phyloP scores from a whole-genome alignment of 805 yeast species.

The Candida maris region DNA sequence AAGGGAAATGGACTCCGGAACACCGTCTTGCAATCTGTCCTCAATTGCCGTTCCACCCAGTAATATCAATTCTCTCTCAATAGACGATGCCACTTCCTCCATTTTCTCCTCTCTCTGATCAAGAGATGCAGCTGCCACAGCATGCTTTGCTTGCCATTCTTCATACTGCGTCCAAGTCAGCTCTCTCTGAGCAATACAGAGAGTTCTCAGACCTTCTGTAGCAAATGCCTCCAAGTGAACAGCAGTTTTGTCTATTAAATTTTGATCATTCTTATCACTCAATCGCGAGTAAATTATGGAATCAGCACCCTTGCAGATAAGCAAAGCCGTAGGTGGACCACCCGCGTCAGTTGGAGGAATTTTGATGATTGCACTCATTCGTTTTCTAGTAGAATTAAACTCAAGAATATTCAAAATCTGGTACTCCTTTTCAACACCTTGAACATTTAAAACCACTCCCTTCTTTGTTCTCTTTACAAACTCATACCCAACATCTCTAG shows the following conservation, averaged over 20 bases:
- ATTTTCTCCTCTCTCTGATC: constrained; percentile 62
- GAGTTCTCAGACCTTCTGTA: constrained; percentile 77
- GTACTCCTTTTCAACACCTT: constrained; percentile 67
- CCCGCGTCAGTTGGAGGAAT: constrained; percentile 47
- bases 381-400: constrained; percentile 79
- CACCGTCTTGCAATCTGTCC: constrained; percentile 82
- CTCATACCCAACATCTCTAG: constrained; percentile 70
- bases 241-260: constrained; percentile 57
- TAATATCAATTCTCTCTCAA: constrained; percentile 61
- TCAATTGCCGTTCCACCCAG: constrained; percentile 87
- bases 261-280: constrained; percentile 40
- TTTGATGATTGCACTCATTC: constrained; percentile 81
- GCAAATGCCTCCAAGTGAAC: constrained; percentile 74
- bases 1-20: constrained; percentile 72
- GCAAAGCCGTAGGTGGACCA: constrained; percentile 54
- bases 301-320: constrained; percentile 85
- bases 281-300: constrained; percentile 71
- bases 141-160: constrained; percentile 61
- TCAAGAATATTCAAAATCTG: constrained; percentile 69
- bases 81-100: constrained; percentile 71
- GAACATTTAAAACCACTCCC: constrained; percentile 64
- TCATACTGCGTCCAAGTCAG: constrained; percentile 57
- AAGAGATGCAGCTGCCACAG: constrained; percentile 61
- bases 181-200: constrained; percentile 74
- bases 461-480: constrained; percentile 63